Conservation (phyloP, 176 grass and related monocot genomes). For the Typha latifolia region DNA sequence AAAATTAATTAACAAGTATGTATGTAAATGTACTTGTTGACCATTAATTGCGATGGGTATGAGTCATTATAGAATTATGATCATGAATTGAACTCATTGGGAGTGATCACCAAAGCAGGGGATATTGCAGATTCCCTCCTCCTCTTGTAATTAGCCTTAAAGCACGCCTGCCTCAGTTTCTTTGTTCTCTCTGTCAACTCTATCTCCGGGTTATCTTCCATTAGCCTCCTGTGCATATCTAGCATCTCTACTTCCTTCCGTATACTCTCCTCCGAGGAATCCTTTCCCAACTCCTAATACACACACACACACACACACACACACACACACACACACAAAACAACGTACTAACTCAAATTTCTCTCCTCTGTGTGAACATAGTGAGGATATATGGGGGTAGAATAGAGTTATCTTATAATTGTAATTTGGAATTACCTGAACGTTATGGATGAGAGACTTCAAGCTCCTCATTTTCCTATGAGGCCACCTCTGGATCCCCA, state of each 20-base stretch:
- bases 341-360: no score
- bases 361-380: no score
- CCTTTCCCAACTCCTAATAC: slow-evolving; percentile 60
- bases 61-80: no score
- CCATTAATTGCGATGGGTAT: no score
- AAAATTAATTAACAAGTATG: no score
- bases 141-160: slow-evolving; percentile 79
- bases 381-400: neutral
- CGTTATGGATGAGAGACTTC: slow-evolving; percentile 58
- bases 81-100: no score
- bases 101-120: no score
- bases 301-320: neutral
- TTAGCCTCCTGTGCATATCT: slow-evolving; percentile 31
- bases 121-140: slow-evolving; percentile 20
- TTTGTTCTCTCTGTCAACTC: slow-evolving; percentile 58
- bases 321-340: no score
- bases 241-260: slow-evolving; percentile 39
- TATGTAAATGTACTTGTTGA: no score
- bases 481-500: slow-evolving; percentile 70
- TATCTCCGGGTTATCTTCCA: slow-evolving; percentile 67
- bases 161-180: slow-evolving; percentile 79
- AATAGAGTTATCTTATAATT: neutral
- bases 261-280: slow-evolving; percentile 16
- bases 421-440: slow-evolving; percentile 35
- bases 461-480: slow-evolving; percentile 97